phyloP scores from a whole-genome alignment of 75 land plant species.

The Cunninghamia lanceolata region DNA sequence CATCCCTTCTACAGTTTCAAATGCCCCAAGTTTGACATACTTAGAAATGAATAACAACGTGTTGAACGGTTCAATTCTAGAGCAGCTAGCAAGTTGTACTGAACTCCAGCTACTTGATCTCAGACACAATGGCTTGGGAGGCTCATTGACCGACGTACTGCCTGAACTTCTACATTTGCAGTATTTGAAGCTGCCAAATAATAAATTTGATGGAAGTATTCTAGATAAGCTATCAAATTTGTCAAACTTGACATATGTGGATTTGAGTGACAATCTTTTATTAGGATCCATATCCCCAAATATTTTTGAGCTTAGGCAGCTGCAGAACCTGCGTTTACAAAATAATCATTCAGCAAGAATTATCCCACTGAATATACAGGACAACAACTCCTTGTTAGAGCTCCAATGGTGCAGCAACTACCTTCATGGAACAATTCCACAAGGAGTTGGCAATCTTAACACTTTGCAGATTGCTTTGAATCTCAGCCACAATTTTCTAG shows the following conservation, averaged over 20 bases:
- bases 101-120: constrained; percentile 22
- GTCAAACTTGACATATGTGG: neutral
- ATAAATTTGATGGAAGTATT: neutral
- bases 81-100: constrained; percentile 3
- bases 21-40: neutral
- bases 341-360: constrained; percentile 28
- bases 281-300: constrained; percentile 26
- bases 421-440: constrained; percentile 5
- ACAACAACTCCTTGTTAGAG: constrained; percentile 16
- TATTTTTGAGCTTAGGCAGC: constrained; percentile 20
- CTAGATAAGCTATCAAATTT: neutral
- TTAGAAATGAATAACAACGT: constrained; percentile 19
- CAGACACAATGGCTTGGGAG: constrained; percentile 22
- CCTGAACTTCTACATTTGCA: neutral
- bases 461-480: constrained; percentile 10
- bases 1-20: neutral
- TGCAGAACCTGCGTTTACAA: constrained; percentile 23
- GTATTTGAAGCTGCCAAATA: neutral
- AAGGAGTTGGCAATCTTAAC: neutral
- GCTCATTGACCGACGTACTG: constrained; percentile 15
- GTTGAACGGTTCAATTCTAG: neutral
- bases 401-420: constrained; percentile 50
- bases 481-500: constrained; percentile 2
- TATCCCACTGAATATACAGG: constrained; percentile 26
- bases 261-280: constrained; percentile 34